Evolutionary conservation across 768 basidiomycete genomes (phyloP), one percentile per base, ranked within the genome.

Genomic region (Pleurotus citrinopileatus): DNA sequence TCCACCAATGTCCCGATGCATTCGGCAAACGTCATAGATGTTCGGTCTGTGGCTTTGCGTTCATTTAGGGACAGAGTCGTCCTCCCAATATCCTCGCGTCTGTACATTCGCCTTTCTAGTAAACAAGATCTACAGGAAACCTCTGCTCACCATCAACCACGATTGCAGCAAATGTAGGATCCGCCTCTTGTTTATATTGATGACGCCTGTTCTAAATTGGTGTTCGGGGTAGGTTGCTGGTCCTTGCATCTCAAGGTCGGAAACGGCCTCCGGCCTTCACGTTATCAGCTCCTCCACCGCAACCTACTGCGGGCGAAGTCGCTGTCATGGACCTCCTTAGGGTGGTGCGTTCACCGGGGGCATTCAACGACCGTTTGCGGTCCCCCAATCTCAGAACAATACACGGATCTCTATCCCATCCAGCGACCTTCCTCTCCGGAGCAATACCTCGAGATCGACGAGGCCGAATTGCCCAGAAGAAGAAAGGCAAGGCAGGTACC

Each of bases 61-160:
- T 82, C 87, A 6, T 94, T 94, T 65, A 82, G 91, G 25, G 91
- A 94, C 70, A 80, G 79, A 53, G 83, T 93, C 54, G 82, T 93
- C 29, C 72, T 89, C 17, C 87, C 90, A 0, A 71, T 87, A 15
- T 80, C 74, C 46, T 63, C 78, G 50, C 73, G 81, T 7, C 68
- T 92, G 10, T 75, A 83, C 40, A 67, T 73, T 2, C 77, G 84
- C 10, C 73, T 91, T 28, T 79, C 78, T 22, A 80, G 75, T 42
- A 70, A 74, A 27, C 81, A 86, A 55, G 87, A 87, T 43, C 72
- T 81, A 37, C 71, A 80, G 28, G 82, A 86, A 51, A 74, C 76
- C 2, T 67, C 76, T 10, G 75, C 78, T 1, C 81, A 83, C 56
- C 80, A 84, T 54, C 80, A 81, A 53, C 87, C 89, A 15, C 79